Evolutionary conservation across 148 eudicot species (phyloP).

Genomic region (Rhododendron mucronatum): DNA sequence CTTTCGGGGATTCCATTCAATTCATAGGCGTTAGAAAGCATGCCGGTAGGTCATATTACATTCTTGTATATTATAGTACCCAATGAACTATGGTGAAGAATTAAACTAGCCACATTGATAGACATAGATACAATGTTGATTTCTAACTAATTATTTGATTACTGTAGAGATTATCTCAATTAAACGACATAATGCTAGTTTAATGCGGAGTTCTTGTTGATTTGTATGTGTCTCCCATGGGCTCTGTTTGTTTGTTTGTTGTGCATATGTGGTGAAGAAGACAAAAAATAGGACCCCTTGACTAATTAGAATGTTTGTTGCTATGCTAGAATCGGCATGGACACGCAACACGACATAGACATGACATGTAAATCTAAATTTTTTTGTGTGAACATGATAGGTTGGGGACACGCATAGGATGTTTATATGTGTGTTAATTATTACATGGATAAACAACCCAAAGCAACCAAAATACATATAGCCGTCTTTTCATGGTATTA

Average conservation of each 20-base stretch:
- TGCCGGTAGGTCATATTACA: constrained; percentile 26
- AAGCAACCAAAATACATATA: background rate
- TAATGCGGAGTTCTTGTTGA: background rate
- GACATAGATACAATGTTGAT: background rate
- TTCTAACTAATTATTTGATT: background rate
- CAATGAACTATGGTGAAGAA: background rate
- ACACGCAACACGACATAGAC: background rate
- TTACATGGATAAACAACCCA: background rate
- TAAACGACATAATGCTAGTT: background rate
- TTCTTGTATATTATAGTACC: background rate
- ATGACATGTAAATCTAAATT: background rate
- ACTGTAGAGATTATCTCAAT: background rate
- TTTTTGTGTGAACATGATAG: background rate
- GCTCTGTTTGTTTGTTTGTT: background rate
- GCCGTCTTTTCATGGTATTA: background rate
- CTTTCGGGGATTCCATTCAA: constrained; percentile 24
- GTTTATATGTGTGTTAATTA: background rate
- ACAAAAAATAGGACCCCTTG: background rate
- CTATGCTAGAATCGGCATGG: background rate
- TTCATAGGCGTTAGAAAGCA: constrained; percentile 10
- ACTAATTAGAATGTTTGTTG: no score
- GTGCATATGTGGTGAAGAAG: background rate
- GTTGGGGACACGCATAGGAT: background rate
- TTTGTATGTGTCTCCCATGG: background rate
- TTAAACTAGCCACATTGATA: background rate